Evolutionary conservation across 2,329 filamentous ascomycete genomes (phyloP).

Genomic region (Thermothelomyces thermophilus): DNA sequence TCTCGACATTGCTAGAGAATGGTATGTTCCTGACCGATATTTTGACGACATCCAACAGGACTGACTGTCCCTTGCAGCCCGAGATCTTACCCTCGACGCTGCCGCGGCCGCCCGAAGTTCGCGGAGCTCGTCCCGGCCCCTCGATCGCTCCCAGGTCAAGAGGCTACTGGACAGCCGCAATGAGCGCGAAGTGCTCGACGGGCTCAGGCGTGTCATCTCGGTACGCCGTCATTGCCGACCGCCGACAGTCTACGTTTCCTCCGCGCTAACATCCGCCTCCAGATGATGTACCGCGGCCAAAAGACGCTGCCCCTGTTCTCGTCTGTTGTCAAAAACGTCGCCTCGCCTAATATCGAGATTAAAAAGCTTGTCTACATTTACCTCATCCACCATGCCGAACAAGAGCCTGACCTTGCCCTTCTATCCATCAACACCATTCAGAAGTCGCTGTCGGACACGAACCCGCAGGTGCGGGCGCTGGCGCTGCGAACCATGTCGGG

Average conservation of each 20-base stretch:
- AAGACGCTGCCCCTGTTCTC: constrained; percentile 91
- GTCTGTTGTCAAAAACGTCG: constrained; percentile 96
- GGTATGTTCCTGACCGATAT: constrained; percentile 48
- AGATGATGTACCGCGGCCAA: constrained; percentile 95
- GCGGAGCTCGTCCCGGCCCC: constrained; percentile 50
- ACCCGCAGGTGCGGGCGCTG: constrained; percentile 83
- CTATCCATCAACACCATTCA: constrained; percentile 98
- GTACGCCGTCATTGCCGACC: constrained; percentile 42
- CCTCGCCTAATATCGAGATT: constrained; percentile 86
- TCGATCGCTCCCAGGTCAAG: constrained; percentile 81
- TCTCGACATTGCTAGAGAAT: constrained; percentile 90
- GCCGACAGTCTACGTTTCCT: background rate
- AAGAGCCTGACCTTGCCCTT: constrained; percentile 89
- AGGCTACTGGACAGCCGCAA: constrained; percentile 90
- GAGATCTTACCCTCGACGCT: constrained; percentile 95
- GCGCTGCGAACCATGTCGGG: constrained; percentile 95
- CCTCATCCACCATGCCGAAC: constrained; percentile 90
- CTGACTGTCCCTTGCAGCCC: constrained; percentile 48
- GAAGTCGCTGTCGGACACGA: constrained; percentile 89
- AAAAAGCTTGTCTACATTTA: constrained; percentile 99
- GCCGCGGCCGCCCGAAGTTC: constrained; percentile 75
- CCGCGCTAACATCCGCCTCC: constrained; percentile 11
- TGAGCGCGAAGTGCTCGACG: constrained; percentile 89
- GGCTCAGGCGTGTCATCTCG: constrained; percentile 78
- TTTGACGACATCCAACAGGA: background rate